A percentile compares a stretch with the other conserved stretches of the same genome.
phyloP scores from a whole-genome alignment of 495 filamentous ascomycete genomes.

The Hamigera avellanea region DNA sequence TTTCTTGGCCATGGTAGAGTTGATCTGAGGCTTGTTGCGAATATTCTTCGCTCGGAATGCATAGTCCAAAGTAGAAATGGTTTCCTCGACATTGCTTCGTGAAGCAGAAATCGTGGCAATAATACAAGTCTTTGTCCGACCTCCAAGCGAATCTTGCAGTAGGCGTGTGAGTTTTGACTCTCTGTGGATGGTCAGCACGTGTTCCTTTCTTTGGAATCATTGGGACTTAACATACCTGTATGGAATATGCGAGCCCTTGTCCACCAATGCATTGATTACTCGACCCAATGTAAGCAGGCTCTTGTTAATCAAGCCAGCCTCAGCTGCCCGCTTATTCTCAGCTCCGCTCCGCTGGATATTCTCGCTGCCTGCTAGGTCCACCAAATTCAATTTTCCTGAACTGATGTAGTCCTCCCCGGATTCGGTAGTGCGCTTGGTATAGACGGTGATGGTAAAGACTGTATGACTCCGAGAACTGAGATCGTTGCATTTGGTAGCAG shows the following conservation, averaged over 20 bases:
- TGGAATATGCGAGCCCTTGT: slow-evolving; percentile 82
- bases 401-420: slow-evolving; percentile 86
- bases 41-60: slow-evolving; percentile 98
- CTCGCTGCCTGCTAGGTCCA: slow-evolving; percentile 92
- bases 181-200: slow-evolving; percentile 20
- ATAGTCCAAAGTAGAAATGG: slow-evolving; percentile 94
- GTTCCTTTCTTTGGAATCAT: not conserved
- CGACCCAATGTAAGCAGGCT: slow-evolving; percentile 86
- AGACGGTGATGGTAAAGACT: slow-evolving; percentile 87
- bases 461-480: slow-evolving; percentile 92
- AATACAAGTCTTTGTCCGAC: slow-evolving; percentile 94
- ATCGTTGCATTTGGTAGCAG: slow-evolving; percentile 97
- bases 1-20: slow-evolving; percentile 82
- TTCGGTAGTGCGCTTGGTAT: slow-evolving; percentile 69
- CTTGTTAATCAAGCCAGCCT: slow-evolving; percentile 97
- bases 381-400: slow-evolving; percentile 88
- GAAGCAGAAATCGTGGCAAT: slow-evolving; percentile 94
- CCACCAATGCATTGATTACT: slow-evolving; percentile 95
- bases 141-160: slow-evolving; percentile 91
- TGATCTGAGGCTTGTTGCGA: slow-evolving; percentile 92
- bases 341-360: slow-evolving; percentile 95
- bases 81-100: slow-evolving; percentile 91
- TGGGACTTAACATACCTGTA: slow-evolving; percentile 40
- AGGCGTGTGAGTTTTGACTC: slow-evolving; percentile 94
- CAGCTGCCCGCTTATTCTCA: slow-evolving; percentile 92